phyloP scores from a whole-genome alignment of 805 yeast genomes.

The Dipodascus geniculatus region DNA sequence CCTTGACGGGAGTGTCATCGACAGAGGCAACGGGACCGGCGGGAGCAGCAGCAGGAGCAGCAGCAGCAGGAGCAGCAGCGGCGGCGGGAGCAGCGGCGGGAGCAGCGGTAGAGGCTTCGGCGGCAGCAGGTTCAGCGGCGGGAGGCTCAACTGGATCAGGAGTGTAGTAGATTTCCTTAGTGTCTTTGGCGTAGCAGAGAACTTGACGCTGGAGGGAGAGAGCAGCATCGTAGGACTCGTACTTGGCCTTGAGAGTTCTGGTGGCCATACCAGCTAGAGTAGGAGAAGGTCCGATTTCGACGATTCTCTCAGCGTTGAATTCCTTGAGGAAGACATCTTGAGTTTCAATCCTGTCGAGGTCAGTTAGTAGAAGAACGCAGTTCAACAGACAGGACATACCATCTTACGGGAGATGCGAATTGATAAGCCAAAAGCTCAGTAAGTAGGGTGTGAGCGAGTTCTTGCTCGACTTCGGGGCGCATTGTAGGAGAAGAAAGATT shows the following conservation, averaged over 20 bases:
- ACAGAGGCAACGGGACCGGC: slow-evolving; percentile 74
- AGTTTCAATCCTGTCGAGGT: slow-evolving; percentile 58
- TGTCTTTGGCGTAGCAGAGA: slow-evolving; percentile 88
- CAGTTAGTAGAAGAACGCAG: too few species aligned
- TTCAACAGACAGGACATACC: too few species aligned
- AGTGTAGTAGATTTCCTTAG: slow-evolving; percentile 92
- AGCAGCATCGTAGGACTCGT: slow-evolving; percentile 97
- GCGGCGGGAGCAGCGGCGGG: slow-evolving; percentile 46
- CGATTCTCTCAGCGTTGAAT: slow-evolving; percentile 91
- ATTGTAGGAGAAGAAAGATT: too few species aligned
- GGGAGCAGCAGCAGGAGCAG: slow-evolving; percentile 60
- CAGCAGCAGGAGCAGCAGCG: slow-evolving; percentile 48
- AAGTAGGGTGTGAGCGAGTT: slow-evolving; percentile 84
- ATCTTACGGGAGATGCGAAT: slow-evolving; percentile 98
- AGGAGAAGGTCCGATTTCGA: slow-evolving; percentile 98
- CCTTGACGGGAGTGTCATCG: slow-evolving; percentile 84
- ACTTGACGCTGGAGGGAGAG: slow-evolving; percentile 86
- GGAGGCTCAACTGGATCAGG: slow-evolving; percentile 28
- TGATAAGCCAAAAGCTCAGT: slow-evolving; percentile 97
- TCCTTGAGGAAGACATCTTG: slow-evolving; percentile 95
- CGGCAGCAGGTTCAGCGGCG: slow-evolving; percentile 24
- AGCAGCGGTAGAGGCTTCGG: slow-evolving; percentile 29
- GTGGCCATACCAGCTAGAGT: slow-evolving; percentile 98
- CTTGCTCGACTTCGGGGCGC: slow-evolving; percentile 96
- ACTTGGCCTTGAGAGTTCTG: slow-evolving; percentile 88